Percentiles rank a stretch among this genome's conserved stretches.
phyloP scores from a whole-genome alignment of 208 protist species.

The Trypanosoma melophagium region DNA sequence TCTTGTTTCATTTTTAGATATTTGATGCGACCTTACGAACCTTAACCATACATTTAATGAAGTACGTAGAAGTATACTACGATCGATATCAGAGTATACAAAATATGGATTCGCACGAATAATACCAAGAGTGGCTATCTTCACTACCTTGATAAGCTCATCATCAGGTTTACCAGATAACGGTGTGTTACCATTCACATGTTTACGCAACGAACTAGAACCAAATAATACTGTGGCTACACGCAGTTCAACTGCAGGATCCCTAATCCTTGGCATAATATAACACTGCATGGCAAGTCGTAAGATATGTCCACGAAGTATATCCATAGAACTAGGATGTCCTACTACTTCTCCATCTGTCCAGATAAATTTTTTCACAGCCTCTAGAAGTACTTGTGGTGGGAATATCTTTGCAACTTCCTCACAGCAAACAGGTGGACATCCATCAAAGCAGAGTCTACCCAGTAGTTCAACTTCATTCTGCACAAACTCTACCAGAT shows the following conservation, averaged over 20 bases:
- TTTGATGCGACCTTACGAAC: constrained; percentile 54
- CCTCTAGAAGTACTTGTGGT: constrained; percentile 38
- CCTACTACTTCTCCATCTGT: constrained; percentile 46
- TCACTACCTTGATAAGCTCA: constrained; percentile 46
- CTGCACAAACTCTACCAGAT: constrained; percentile 38
- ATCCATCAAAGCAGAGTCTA: constrained; percentile 64
- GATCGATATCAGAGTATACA: constrained; percentile 45
- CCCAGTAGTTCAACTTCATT: constrained; percentile 60
- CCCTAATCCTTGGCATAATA: constrained; percentile 41
- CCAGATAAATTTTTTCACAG: constrained; percentile 44
- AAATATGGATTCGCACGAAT: constrained; percentile 71
- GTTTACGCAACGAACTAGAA: constrained; percentile 54
- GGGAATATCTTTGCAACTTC: constrained; percentile 48
- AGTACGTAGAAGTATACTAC: constrained; percentile 50
- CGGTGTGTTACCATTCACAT: constrained; percentile 17
- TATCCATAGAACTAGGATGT: constrained; percentile 32
- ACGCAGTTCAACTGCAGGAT: constrained; percentile 56
- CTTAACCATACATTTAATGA: constrained; percentile 48
- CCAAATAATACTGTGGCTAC: constrained; percentile 66
- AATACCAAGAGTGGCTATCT: constrained; percentile 41
- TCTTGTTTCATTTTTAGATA: constrained; percentile 43
- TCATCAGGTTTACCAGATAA: constrained; percentile 52
- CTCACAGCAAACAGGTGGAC: constrained; percentile 43
- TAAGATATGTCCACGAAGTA: constrained; percentile 53
- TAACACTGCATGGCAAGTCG: constrained; percentile 63